Conservation (phyloP, 2,329 filamentous ascomycete species). For the Pleoardoris graminearum region DNA sequence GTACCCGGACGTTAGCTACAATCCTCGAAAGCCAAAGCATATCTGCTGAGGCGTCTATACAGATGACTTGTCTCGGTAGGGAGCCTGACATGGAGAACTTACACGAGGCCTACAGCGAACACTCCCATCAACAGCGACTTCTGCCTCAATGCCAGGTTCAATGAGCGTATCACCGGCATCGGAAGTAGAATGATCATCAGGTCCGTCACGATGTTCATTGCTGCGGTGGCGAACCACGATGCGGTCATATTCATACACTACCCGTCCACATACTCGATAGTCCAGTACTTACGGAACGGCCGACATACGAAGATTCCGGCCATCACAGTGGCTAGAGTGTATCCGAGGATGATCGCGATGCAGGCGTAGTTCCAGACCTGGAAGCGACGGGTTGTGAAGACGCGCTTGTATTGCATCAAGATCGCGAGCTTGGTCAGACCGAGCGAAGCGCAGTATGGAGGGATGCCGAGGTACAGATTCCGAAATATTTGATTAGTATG, state of each 20-base stretch:
- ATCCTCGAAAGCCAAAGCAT: no score
- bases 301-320: background rate
- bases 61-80: background rate
- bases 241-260: background rate
- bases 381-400: constrained; percentile 33
- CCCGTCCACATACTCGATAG: background rate
- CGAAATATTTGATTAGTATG: background rate
- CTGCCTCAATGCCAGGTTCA: constrained; percentile 34
- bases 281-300: background rate
- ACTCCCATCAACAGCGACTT: constrained; percentile 36
- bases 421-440: constrained; percentile 40
- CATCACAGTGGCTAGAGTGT: background rate
- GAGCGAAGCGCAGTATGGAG: constrained; percentile 18
- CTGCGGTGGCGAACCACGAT: constrained; percentile 33
- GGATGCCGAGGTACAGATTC: constrained; percentile 5
- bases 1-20: background rate
- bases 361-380: constrained; percentile 28
- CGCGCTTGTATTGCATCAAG: constrained; percentile 39
- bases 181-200: constrained; percentile 36
- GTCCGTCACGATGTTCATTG: constrained; percentile 40
- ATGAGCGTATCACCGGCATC: constrained; percentile 33
- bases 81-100: constrained; percentile 6
- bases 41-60: no score
- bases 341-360: constrained; percentile 25
- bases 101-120: constrained; percentile 39